phyloP scores from a whole-genome alignment of 495 filamentous ascomycete species.

The Penicillium cinerascens region DNA sequence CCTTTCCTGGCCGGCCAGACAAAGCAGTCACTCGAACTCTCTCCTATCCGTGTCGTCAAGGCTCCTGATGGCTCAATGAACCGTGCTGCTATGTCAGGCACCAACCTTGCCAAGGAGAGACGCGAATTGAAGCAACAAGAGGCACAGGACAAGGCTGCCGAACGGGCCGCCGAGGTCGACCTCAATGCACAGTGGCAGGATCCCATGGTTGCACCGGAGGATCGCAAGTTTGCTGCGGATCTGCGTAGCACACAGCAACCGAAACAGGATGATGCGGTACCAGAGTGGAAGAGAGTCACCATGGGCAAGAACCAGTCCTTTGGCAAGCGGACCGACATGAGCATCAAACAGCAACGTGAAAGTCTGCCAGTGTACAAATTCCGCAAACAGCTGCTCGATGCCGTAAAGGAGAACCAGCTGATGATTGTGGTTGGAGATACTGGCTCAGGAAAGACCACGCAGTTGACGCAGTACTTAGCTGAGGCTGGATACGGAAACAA shows the following conservation, averaged over 20 bases:
- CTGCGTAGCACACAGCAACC: constrained; percentile 57
- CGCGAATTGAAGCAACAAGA: constrained; percentile 87
- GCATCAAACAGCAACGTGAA: constrained; percentile 92
- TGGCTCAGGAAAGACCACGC: constrained; percentile 95
- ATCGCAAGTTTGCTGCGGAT: constrained; percentile 83
- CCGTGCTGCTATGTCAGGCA: constrained; percentile 89
- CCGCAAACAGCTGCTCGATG: constrained; percentile 81
- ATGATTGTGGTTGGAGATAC: constrained; percentile 97
- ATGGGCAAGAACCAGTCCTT: constrained; percentile 78
- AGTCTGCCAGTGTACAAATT: constrained; percentile 89
- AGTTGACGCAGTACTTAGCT: constrained; percentile 90
- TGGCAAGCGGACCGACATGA: constrained; percentile 84
- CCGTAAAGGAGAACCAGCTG: constrained; percentile 82
- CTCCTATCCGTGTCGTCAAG: constrained; percentile 93
- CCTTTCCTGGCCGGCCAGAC: constrained; percentile 96
- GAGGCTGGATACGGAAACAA: constrained; percentile 86
- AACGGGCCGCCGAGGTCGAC: constrained; percentile 77
- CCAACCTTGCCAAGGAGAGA: constrained; percentile 83
- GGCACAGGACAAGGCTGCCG: constrained; percentile 73
- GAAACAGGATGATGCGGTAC: constrained; percentile 62
- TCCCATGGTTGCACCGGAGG: constrained; percentile 82
- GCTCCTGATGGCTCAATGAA: constrained; percentile 96
- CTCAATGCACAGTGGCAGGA: constrained; percentile 93
- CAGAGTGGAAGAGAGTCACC: constrained; percentile 89
- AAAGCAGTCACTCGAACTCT: constrained; percentile 89